Evolutionary conservation across 2,329 filamentous ascomycete genomes (phyloP), one percentile per base, ranked within the genome.

Genomic region (Nigrospora oryzae): DNA sequence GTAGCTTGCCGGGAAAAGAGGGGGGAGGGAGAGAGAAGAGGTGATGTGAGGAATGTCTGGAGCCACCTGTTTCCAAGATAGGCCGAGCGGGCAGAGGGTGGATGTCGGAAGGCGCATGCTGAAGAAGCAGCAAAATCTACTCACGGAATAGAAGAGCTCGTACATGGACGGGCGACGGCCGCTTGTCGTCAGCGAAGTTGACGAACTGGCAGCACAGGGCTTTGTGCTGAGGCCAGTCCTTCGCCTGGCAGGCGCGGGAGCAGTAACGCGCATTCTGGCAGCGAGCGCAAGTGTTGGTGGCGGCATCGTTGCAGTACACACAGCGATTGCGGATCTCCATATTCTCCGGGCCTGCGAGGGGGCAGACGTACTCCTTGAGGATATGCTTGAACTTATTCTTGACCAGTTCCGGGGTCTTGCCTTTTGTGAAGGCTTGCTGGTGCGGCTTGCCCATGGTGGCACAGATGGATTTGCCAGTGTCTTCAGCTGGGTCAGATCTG

Each of bases 261-360:
- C 49, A 51, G 36, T 51, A 51, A 16, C 23, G n/a, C 16, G 43
- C 44, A 10, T 8, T 28, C 12, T 43, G 17, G 38, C 49, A 51
- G 12, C 38, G 13, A 17, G n/a, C 31, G 36, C 49, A 51, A 4
- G 4, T 39, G 38, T 45, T 17, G 12, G 6, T 32, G n/a, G 46
- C 49, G 30, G 46, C 42, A 4, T 45, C 19, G 14, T 50, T 46
- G 36, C 49, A 50, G 19, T 42, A 46, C n/a, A 31, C 40, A 37
- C 49, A 50, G 12, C 36, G 46, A 11, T 16, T 38, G 30, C 46
- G 49, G 32, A 50, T 43, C 16, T 40, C 42, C 17, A 17, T n/a
- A 15, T 44, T 30, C 5, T 38, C 30, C 34, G 14, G 19, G 17
- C 14, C 43, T 19, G 39, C 39, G 41, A 19, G 33, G 7, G 16